Evolutionary conservation across 371 early-diverging fungal genomes (phyloP), one percentile per base, ranked within the genome.

Genomic region (Sporodiniella umbellata): DNA sequence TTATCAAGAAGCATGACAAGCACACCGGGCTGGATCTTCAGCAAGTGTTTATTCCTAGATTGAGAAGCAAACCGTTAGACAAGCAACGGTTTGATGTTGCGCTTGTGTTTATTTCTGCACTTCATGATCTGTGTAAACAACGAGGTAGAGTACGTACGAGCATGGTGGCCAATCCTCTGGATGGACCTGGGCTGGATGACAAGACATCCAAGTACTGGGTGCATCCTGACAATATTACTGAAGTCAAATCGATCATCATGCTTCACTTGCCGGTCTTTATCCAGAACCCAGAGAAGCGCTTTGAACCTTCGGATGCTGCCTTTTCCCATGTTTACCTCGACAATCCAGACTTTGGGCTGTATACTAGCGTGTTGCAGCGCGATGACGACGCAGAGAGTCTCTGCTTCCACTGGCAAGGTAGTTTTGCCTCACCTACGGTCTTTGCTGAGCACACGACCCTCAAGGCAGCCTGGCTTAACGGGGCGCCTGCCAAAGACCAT

Each of bases 361-460:
- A 99, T 64, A 79, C 84, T 21, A 93, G 92, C 25, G 84, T 99
- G 25, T 62, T 99, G 10, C 93, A 95, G 60, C 90, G 96, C 55
- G 80, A 86, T 54, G 97, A 97, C 64, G 95, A 94, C 11, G 96
- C 96, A 6, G 90, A 97, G 53, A 91, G 94, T 14, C 85, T 94
- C 24, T 84, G 91, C 28, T 76, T 99, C 51, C 79, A 98, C 37
- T 99, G 98, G 98, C 95, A 97, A 57, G 80, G 80, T 15, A 67
- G 69, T 8, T 65, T 66, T 35, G 64, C 65, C 8, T 60, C 53
- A 12, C 50, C 65, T 35, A 59, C 30, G 4, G 86, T 98, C 30
- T 97, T 92, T 76, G 81, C 96, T 21, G 99, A 98, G 81, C 86
- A 97, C 48, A 97, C 96, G 71, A 95, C 93, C 8, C 97, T 98